These are phyloP conservation scores for Pestalotiopsis sp. DNA, from an alignment of 2,329 filamentous ascomycete species.

Conservation along the genomic window DNA sequence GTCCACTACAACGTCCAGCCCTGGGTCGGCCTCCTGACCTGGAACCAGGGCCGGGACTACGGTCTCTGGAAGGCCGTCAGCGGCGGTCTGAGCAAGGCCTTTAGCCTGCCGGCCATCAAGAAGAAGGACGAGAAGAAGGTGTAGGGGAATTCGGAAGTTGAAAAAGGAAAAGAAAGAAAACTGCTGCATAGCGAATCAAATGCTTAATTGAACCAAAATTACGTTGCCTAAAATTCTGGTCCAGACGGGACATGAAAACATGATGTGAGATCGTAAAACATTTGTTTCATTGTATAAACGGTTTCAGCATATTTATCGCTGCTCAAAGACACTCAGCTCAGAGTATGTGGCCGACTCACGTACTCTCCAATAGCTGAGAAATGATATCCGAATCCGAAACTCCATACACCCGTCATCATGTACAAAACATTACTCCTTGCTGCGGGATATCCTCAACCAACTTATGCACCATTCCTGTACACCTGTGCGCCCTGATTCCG, in stretches of 20 bases:
- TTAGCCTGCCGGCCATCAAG: conserved; percentile 69
- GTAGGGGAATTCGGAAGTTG: background rate
- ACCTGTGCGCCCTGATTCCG: conserved; percentile 76
- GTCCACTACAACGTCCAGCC: conserved; percentile 97
- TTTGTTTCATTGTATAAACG: background rate
- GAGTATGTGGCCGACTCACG: background rate
- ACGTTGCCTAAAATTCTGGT: background rate
- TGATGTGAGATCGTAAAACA: background rate
- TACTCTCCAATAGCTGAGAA: background rate
- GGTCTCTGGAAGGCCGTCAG: conserved; percentile 67
- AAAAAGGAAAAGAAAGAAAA: background rate
- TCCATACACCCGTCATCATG: conserved; percentile 15
- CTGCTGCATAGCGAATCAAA: background rate
- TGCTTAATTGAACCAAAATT: background rate
- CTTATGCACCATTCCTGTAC: conserved; percentile 70
- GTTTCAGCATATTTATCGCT: background rate
- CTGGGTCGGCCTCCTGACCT: conserved; percentile 88
- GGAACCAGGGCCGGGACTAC: conserved; percentile 65
- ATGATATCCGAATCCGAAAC: conserved; percentile 7
- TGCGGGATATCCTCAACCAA: background rate
- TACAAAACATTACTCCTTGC: background rate
- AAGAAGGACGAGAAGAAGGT: conserved; percentile 49
- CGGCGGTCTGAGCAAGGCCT: conserved; percentile 66
- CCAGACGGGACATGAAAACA: background rate
- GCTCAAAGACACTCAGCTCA: background rate